A percentile compares a stretch with the other conserved stretches of the same genome.
These are phyloP conservation scores for Citrullus colocynthis DNA, from an alignment of 306 rosid genomes.

Conservation along the genomic window DNA sequence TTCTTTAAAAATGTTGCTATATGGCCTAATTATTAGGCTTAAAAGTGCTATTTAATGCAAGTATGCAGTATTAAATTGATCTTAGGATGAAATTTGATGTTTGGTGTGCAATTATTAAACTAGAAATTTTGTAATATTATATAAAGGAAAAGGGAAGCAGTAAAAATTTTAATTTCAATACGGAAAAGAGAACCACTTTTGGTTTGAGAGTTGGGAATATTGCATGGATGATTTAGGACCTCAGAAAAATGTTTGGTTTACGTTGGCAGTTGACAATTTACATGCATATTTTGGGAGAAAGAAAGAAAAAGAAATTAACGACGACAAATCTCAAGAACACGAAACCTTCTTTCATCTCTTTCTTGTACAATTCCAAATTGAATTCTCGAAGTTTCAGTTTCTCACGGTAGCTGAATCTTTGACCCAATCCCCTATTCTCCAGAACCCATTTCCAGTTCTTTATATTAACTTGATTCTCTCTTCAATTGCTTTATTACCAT, in stretches of 20 bases:
- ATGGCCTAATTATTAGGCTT: too few relatives aligned
- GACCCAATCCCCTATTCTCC: constrained; percentile 26
- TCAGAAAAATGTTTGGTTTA: constrained; percentile 34
- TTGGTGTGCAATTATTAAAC: too few relatives aligned
- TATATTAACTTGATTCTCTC: background rate
- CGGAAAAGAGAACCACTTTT: background rate
- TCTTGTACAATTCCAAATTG: constrained; percentile 13
- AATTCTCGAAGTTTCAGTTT: constrained; percentile 15
- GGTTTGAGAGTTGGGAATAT: background rate
- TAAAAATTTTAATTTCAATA: background rate
- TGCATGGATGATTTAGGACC: constrained; percentile 31
- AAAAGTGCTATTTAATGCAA: too few relatives aligned
- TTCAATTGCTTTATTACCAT: background rate
- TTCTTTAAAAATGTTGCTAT: too few relatives aligned
- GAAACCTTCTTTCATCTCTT: constrained; percentile 9
- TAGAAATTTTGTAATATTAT: background rate
- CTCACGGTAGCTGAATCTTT: constrained; percentile 29
- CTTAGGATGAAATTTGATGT: too few relatives aligned
- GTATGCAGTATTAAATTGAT: too few relatives aligned
- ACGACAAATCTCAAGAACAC: constrained; percentile 16
- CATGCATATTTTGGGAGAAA: background rate
- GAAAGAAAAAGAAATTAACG: background rate
- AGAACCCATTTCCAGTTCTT: constrained; percentile 19
- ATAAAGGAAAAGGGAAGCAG: background rate
- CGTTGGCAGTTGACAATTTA: constrained; percentile 7